These are phyloP conservation scores for Lachancea quebecensis DNA, from an alignment of 805 yeast species.

Conservation along the genomic window DNA sequence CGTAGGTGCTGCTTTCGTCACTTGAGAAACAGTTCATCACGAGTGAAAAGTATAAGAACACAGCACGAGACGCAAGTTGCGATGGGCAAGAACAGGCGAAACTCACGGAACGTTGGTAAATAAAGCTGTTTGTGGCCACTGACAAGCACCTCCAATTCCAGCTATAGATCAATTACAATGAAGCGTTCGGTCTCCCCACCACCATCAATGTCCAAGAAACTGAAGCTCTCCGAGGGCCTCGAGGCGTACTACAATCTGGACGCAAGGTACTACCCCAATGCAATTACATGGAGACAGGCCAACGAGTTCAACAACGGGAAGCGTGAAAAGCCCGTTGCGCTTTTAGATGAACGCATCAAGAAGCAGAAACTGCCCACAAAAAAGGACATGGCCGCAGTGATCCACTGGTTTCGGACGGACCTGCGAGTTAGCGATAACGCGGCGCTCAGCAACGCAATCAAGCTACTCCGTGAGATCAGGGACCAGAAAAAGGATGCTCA, in stretches of 20 bases:
- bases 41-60: too few relatives aligned
- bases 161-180: background rate
- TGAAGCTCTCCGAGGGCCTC: slow-evolving; percentile 9
- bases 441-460: slow-evolving; percentile 34
- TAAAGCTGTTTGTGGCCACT: too few relatives aligned
- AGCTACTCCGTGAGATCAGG: slow-evolving; percentile 25
- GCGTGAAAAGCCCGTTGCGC: slow-evolving; percentile 14
- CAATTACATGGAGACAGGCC: slow-evolving; percentile 15
- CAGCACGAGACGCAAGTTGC: too few relatives aligned
- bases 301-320: slow-evolving; percentile 17
- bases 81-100: too few relatives aligned
- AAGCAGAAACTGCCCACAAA: slow-evolving; percentile 1
- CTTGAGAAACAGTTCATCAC: too few relatives aligned
- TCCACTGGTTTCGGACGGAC: slow-evolving; percentile 45
- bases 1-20: too few relatives aligned
- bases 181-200: slow-evolving; percentile 5
- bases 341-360: slow-evolving; percentile 9
- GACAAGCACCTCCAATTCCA: too few relatives aligned
- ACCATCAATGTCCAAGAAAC: slow-evolving; percentile 3
- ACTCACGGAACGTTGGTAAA: too few relatives aligned
- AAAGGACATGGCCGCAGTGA: slow-evolving; percentile 16
- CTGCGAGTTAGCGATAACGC: slow-evolving; percentile 40
- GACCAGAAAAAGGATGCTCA: slow-evolving; percentile 19
- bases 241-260: slow-evolving; percentile 14
- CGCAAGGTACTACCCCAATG: slow-evolving; percentile 14